Base-by-base conservation (phyloP, 495 filamentous ascomycete genomes). In the Filosporella fistucella region DNA sequence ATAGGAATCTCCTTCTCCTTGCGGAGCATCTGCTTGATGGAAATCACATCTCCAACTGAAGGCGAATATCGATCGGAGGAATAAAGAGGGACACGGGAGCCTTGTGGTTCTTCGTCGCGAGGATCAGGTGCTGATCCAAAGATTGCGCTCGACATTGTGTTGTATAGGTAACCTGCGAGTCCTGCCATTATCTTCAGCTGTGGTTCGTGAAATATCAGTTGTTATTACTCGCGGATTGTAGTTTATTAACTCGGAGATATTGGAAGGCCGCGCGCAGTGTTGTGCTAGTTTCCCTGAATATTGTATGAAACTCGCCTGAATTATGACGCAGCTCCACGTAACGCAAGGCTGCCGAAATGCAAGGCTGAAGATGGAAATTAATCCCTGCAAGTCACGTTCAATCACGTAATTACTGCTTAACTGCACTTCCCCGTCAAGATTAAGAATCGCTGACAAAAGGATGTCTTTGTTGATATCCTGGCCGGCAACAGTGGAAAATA, bases 1-100 rank as follows among this genome's bases (percentile, higher is more conserved):
- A 65, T 50, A 0, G 85, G 85, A 26, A 68, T 58, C 7, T 56
- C 46, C 33, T 68, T 58, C 25, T 23, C 47, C 7, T 77, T 54
- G 51, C 76, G 71, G 2, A 59, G 25, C 6, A 16, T 13, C 6
- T 56, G 44, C 51, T 71, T 77, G 28, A 73, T 66, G 17, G 68
- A 44, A 6, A 72, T 25, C 13, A 78, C 68, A 54, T 80, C 73
- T 11, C 56, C 34, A n/a, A 68, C 47, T 14, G 43, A 67, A 13
- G 68, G 64, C 24, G 66, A 49, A 23, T 56, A 49, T 11, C 33
- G 47, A 21, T 45, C 39, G 24, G 42, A 18, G 13, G 40, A 25
- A n/a, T n/a, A n/a, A n/a, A n/a, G n/a, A 18, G 13, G 47, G 45
- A 22, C 38, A 42, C 23, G 42, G 38, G 20, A 32, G 18, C 28